These are phyloP conservation scores for Scytalidium lignicola DNA, from an alignment of 2,329 filamentous ascomycete genomes.

Conservation along the genomic window DNA sequence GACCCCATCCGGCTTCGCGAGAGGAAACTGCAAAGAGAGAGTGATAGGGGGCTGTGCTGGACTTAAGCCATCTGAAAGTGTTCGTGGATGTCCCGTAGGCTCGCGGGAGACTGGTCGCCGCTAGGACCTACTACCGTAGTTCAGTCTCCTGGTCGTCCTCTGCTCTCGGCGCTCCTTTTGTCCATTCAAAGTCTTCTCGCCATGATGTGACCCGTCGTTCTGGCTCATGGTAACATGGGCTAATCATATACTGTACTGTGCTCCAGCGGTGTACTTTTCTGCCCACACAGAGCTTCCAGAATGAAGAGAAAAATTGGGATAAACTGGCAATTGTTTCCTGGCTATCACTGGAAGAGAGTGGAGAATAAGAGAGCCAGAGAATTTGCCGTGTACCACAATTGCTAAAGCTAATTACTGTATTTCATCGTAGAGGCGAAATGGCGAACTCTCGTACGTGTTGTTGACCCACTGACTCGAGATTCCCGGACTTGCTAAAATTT, in stretches of 20 bases:
- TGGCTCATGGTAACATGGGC: too few species aligned
- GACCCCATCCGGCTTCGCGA: neutral
- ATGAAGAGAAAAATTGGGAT: too few species aligned
- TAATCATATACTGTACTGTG: too few species aligned
- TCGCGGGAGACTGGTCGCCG: neutral
- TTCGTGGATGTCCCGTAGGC: too few species aligned
- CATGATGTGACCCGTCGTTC: too few species aligned
- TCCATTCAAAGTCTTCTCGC: too few species aligned
- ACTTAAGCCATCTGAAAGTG: neutral
- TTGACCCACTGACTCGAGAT: neutral
- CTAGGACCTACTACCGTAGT: too few species aligned
- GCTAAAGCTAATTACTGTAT: neutral
- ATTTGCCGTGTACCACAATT: neutral
- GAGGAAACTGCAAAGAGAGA: neutral
- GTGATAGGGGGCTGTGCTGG: neutral
- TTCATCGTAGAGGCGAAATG: neutral
- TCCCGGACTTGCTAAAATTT: too few species aligned
- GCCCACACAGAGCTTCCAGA: too few species aligned
- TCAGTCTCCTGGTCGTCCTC: too few species aligned
- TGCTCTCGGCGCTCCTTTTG: too few species aligned
- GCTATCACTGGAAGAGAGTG: neutral
- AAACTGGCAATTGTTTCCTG: neutral
- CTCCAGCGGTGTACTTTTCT: too few species aligned
- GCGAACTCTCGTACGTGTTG: neutral
- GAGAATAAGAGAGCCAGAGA: neutral